A percentile compares a stretch with the other conserved stretches of the same genome.
Evolutionary conservation across 805 yeast genomes (phyloP).

Genomic region (Lipomyces chichibuensis): DNA sequence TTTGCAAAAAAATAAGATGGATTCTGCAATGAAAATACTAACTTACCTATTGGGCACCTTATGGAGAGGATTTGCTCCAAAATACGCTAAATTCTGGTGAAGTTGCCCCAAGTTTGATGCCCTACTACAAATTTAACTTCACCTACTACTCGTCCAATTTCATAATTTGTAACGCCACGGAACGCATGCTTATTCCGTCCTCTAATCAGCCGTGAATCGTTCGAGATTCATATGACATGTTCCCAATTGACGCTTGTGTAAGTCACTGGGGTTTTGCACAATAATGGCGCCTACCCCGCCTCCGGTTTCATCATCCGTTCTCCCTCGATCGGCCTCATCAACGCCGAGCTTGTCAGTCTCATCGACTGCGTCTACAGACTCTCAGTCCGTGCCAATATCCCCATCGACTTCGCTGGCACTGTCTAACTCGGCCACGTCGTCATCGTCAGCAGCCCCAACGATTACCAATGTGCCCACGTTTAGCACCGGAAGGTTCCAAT

Average conservation of each 20-base stretch:
- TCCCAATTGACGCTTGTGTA: neutral
- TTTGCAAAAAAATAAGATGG: no score
- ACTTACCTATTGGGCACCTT: no score
- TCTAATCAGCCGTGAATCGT: neutral
- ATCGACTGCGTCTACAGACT: neutral
- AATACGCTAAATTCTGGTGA: no score
- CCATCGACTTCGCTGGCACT: neutral
- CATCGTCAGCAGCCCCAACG: neutral
- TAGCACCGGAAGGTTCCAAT: slow-evolving; percentile 10
- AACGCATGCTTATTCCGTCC: neutral
- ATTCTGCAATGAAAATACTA: no score
- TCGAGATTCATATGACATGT: neutral
- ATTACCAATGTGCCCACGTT: slow-evolving; percentile 6
- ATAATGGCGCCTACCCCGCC: neutral
- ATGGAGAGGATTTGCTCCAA: no score
- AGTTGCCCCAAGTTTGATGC: no score
- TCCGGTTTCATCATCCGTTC: neutral
- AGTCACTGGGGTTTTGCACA: neutral
- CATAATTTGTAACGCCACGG: neutral
- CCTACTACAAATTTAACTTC: no score
- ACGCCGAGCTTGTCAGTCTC: neutral
- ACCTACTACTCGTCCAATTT: neutral
- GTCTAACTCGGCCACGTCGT: neutral
- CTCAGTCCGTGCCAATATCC: neutral
- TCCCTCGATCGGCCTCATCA: neutral